Evolutionary conservation across 345 rosid genomes (phyloP).

Genomic region (Passiflora organensis): DNA sequence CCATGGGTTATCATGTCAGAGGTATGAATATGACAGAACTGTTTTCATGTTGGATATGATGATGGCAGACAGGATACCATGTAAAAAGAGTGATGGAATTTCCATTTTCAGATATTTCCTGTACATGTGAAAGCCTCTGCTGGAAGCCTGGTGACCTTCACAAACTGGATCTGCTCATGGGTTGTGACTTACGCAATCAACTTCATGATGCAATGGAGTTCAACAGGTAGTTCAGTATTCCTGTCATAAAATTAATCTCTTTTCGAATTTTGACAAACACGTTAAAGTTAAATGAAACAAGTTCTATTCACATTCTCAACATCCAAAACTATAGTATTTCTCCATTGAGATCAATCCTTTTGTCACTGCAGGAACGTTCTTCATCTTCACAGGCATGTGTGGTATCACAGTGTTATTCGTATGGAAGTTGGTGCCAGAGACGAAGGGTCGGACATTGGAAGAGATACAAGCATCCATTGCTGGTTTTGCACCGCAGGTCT

Average conservation of each 20-base stretch:
- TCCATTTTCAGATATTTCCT: neutral
- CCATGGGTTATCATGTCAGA: slow-evolving; percentile 84
- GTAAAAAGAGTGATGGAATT: too few species aligned
- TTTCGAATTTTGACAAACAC: too few species aligned
- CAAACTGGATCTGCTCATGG: slow-evolving; percentile 2
- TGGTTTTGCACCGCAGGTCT: neutral
- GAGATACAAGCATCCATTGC: neutral
- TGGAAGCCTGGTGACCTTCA: slow-evolving; percentile 4
- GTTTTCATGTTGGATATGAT: too few species aligned
- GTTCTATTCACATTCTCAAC: too few species aligned
- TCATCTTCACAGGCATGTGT: slow-evolving; percentile 1
- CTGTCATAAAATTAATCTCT: too few species aligned
- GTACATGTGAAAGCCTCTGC: neutral
- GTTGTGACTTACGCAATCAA: slow-evolving; percentile 5
- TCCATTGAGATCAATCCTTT: too few species aligned
- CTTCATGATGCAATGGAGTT: neutral
- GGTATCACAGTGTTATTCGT: neutral
- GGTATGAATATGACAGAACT: slow-evolving; percentile 27
- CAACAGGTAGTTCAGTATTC: neutral
- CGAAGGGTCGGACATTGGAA: slow-evolving; percentile 5
- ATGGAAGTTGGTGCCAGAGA: slow-evolving; percentile 8
- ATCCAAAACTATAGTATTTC: too few species aligned
- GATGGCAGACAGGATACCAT: too few species aligned
- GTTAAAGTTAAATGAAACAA: too few species aligned
- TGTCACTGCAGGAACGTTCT: slow-evolving; percentile 12